These are phyloP conservation scores for Saraca asoca DNA, from an alignment of 331 rosid species.

Conservation along the genomic window DNA sequence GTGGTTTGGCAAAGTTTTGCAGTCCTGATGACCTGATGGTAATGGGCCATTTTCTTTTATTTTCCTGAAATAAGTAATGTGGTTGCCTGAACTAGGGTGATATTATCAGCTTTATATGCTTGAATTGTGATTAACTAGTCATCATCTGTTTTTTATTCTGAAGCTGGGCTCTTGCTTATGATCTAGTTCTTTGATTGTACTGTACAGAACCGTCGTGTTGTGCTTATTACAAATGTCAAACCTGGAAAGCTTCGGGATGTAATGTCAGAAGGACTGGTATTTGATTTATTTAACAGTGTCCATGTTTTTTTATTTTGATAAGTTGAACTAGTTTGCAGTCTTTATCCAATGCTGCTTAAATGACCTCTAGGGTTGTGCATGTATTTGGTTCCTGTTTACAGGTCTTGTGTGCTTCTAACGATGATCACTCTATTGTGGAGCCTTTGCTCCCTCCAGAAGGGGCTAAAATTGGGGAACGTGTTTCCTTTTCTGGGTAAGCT, in stretches of 20 bases:
- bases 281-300: slow-evolving; percentile 2
- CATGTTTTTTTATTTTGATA: not conserved
- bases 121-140: slow-evolving; percentile 18
- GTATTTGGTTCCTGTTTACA: slow-evolving; percentile 39
- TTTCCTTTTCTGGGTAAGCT: slow-evolving; percentile 78
- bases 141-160: not conserved
- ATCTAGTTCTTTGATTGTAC: slow-evolving; percentile 24
- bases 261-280: slow-evolving; percentile 91
- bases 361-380: slow-evolving; percentile 13
- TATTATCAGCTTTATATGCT: slow-evolving; percentile 21
- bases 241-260: slow-evolving; percentile 97
- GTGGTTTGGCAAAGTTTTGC: slow-evolving; percentile 85
- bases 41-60: not conserved
- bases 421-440: slow-evolving; percentile 81
- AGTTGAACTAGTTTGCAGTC: slow-evolving; percentile 23
- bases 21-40: slow-evolving; percentile 87
- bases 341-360: slow-evolving; percentile 23
- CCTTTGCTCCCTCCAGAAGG: slow-evolving; percentile 94
- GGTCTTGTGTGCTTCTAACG: slow-evolving; percentile 93
- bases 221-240: slow-evolving; percentile 87
- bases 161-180: slow-evolving; percentile 14
- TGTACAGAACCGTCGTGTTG: slow-evolving; percentile 77
- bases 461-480: slow-evolving; percentile 72
- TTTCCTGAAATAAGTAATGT: not conserved
- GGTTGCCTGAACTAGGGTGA: slow-evolving; percentile 16